Percentiles rank a stretch among this genome's conserved stretches.
Conservation (phyloP, 2,329 filamentous ascomycete genomes). For the Westerdykella sp. region DNA sequence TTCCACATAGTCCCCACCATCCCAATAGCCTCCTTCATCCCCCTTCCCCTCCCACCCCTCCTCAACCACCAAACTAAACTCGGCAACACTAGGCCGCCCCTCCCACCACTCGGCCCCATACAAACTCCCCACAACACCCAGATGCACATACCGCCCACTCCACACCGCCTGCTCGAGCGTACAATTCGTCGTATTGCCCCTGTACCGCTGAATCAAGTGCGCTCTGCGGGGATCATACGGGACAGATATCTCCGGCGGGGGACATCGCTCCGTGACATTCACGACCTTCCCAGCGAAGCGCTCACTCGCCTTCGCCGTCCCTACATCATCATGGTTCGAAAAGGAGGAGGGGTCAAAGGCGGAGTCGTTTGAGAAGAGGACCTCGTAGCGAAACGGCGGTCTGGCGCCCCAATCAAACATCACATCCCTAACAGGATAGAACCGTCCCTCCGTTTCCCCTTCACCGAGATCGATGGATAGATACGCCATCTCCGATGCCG, state of each 20-base stretch:
- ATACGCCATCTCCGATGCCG: conserved; percentile 43
- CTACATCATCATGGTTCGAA: too few species aligned
- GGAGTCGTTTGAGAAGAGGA: conserved; percentile 51
- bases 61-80: conserved; percentile 41
- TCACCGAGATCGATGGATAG: conserved; percentile 50
- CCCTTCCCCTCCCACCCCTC: conserved; percentile 3
- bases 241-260: conserved; percentile 35
- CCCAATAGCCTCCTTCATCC: too few species aligned
- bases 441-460: conserved; percentile 10
- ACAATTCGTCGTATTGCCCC: conserved; percentile 43
- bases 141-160: conserved; percentile 41
- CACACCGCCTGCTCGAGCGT: conserved; percentile 35
- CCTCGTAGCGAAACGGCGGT: conserved; percentile 49
- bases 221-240: conserved; percentile 34
- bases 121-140: conserved; percentile 45
- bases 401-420: conserved; percentile 56
- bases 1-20: too few species aligned
- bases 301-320: too few species aligned
- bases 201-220: conserved; percentile 36
- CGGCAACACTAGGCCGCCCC: conserved; percentile 47
- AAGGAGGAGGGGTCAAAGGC: neutral
- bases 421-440: conserved; percentile 44
- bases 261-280: conserved; percentile 13
- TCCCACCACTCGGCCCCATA: conserved; percentile 20
- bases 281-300: too few species aligned